Evolutionary conservation across 768 basidiomycete species (phyloP).

Genomic region (Agaricus sinodeliciosus): DNA sequence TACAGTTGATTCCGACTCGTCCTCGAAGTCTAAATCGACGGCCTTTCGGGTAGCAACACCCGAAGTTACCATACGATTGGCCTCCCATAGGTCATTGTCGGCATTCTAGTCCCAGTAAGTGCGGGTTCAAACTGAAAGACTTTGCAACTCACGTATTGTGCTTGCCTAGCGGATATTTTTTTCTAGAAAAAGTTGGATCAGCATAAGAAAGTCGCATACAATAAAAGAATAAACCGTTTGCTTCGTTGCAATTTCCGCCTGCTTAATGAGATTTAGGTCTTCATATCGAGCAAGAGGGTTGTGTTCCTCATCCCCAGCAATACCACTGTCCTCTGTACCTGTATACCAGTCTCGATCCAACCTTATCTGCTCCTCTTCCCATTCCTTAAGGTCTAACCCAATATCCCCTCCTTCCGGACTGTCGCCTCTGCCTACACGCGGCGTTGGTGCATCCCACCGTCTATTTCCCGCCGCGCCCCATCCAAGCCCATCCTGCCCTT

Average conservation of each 20-base stretch:
- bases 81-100: constrained; percentile 98
- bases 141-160: constrained; percentile 74
- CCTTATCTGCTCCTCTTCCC: constrained; percentile 94
- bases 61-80: constrained; percentile 94
- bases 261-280: constrained; percentile 63
- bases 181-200: constrained; percentile 39
- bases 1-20: constrained; percentile 92
- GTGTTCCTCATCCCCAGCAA: constrained; percentile 86
- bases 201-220: not conserved
- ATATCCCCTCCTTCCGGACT: constrained; percentile 64
- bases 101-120: constrained; percentile 60
- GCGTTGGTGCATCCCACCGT: constrained; percentile 83
- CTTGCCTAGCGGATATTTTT: constrained; percentile 89
- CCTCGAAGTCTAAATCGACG: constrained; percentile 92
- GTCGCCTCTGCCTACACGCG: constrained; percentile 55
- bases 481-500: constrained; percentile 49
- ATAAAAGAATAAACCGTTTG: constrained; percentile 46
- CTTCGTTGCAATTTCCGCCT: constrained; percentile 71
- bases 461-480: constrained; percentile 56
- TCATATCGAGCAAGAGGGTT: constrained; percentile 94
- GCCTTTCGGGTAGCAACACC: constrained; percentile 85
- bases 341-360: constrained; percentile 97
- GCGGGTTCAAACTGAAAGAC: not conserved
- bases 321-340: constrained; percentile 79
- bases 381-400: constrained; percentile 75